Evolutionary conservation across 768 basidiomycete species (phyloP).

Genomic region (Rhodotorula sphaerocarpa): DNA sequence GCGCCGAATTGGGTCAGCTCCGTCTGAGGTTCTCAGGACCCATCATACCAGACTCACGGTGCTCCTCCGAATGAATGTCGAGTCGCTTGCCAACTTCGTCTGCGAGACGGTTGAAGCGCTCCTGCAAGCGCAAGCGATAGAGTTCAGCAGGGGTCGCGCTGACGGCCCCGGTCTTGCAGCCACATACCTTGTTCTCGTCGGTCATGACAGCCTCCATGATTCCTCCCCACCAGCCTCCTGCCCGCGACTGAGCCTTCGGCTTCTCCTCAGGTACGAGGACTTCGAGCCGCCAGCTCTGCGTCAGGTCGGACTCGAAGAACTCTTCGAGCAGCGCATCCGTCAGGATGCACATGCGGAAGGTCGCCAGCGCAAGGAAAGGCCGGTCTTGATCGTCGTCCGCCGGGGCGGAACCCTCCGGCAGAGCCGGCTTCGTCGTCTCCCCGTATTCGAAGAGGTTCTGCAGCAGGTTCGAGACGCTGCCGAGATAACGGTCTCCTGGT

Average conservation of each 20-base stretch:
- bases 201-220: conserved; percentile 83
- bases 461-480: conserved; percentile 76
- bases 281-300: conserved; percentile 72
- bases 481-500: conserved; percentile 89
- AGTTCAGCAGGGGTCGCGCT: not conserved
- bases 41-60: not conserved
- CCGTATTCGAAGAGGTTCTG: conserved; percentile 95
- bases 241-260: conserved; percentile 48
- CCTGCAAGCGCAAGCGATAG: conserved; percentile 41
- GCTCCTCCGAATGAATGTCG: conserved; percentile 73
- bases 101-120: conserved; percentile 82
- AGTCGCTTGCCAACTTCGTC: conserved; percentile 92
- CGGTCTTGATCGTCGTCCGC: conserved; percentile 20
- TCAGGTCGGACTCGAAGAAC: conserved; percentile 89
- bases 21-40: not conserved
- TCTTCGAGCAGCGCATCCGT: conserved; percentile 93
- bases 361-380: conserved; percentile 70
- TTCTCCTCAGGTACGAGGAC: conserved; percentile 46
- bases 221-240: conserved; percentile 55
- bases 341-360: conserved; percentile 98
- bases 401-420: not conserved
- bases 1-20: conserved; percentile 54
- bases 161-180: not conserved
- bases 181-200: conserved; percentile 62
- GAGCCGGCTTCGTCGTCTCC: conserved; percentile 31